Base-by-base conservation (phyloP, 2,329 filamentous ascomycete genomes). In the Neurospora crassa region DNA sequence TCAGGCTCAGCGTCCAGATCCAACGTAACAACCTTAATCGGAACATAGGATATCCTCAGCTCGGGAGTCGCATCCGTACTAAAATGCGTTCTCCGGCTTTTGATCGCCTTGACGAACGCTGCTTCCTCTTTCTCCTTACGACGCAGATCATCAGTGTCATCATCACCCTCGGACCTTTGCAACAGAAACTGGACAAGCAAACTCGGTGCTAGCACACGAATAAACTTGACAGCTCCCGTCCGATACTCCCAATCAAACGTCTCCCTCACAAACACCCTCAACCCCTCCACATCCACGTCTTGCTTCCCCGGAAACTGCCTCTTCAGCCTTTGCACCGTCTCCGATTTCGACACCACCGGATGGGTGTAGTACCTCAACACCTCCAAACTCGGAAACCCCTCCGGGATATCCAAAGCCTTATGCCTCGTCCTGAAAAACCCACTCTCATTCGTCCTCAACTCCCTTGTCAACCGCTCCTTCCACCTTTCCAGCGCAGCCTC, bases 351-450 rank as follows among this genome's bases (percentile, higher is more conserved):
- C 3, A 97, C 91, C 1, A 91, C 89, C 0, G 96, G 96, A 77
- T 94, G 90, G 0, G 92, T 95, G 76, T 99, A 99, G 78, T 93
- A 97, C 12, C 91, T 86, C 24, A 98, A 82, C 8, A 97, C 88
- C 59, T 93, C 91, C 67, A 88, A 82, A 73, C 92, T 90, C 0
- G 96, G 96, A 74, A 98, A 99, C 43, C 87, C 85, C 0, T 92
- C 89, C 0, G 95, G 95, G 41, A 99, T 91, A 4, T 81, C 83
- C 67, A 97, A 81, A 1, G 89, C 87, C 74, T 89, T 91, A 78
- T 96, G 93, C 77, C 89, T 93, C 16, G 87, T 89, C 59, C 88
- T 87, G 80, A 99, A 99, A 77, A 90, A 89, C 3, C 91, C 90
- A 77, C 89, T 92, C 78, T 96, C 90, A 77, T 99, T 99, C 40